phyloP scores from a whole-genome alignment of 2,329 filamentous ascomycete species.

The Stemphylium lycopersici region DNA sequence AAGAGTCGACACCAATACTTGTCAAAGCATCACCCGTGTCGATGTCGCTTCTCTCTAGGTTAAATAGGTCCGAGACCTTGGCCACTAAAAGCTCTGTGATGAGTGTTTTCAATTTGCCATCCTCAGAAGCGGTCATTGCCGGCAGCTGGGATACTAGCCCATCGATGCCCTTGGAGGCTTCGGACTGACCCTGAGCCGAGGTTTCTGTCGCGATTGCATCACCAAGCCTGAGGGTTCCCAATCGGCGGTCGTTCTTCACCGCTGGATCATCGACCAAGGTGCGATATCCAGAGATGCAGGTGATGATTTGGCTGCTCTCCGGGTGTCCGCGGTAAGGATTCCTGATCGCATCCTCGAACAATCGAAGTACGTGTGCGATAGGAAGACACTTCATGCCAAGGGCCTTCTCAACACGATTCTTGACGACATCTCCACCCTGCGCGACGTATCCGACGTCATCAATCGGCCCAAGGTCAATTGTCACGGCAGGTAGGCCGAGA shows the following conservation, averaged over 20 bases:
- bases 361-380: not conserved
- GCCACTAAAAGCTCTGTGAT: not conserved
- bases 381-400: constrained; percentile 2
- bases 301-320: not conserved
- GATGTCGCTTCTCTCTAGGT: not conserved
- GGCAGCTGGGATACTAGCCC: too few relatives aligned
- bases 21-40: not conserved
- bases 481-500: constrained; percentile 46
- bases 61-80: constrained; percentile 3
- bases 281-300: not conserved
- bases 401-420: constrained; percentile 1
- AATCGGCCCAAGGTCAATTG: constrained; percentile 60
- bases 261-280: not conserved
- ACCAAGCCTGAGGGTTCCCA: constrained; percentile 2
- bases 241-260: not conserved
- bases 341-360: constrained; percentile 3
- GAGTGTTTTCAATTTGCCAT: not conserved
- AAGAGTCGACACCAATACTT: constrained; percentile 3
- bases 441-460: constrained; percentile 47
- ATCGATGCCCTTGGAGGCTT: not conserved
- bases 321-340: not conserved
- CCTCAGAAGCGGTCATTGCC: too few relatives aligned
- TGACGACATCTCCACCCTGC: not conserved
- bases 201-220: not conserved
- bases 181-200: not conserved